Evolutionary conservation across 2,329 filamentous ascomycete species (phyloP), one percentile per base, ranked within the genome.

Genomic region (Beauveria sp.): DNA sequence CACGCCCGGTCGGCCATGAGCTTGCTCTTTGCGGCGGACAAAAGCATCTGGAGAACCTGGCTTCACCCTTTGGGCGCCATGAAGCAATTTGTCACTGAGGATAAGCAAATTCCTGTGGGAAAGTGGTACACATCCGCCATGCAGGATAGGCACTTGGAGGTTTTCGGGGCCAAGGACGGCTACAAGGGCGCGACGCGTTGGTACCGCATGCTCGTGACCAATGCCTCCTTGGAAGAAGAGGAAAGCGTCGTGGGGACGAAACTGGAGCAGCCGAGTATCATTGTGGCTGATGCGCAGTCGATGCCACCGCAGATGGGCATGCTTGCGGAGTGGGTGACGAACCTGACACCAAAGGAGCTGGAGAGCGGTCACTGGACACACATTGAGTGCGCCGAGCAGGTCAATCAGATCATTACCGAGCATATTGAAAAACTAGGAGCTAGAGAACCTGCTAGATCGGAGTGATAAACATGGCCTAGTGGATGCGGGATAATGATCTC

Each of bases 271-370:
- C 64, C 70, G 3, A 59, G 62, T 2, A 61, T 72, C 3, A 66
- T 72, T 41, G 55, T 73, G 5, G 66, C 63, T 0, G 65, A 67
- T 4, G 55, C 51, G 7, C 63, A 66, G 5, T 65, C 67, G 0
- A 61, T 63, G 7, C 16, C 56, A 0, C 68, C 71, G 48, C 70
- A 70, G 50, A 37, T 60, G 9, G 62, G 68, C n/a, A 69, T 71
- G 66, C 28, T 71, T 1, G 60, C 63, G 10, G 59, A 64, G 6
- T 72, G 71, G 70, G 28, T 66, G 1, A 55, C 63, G 0, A 57
- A 77, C 8, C 64, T 81, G 48, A 76, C 74, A 1, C 73, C 76
- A 20, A 70, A 68, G 9, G 67, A 59, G 26, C 30, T 76, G 1
- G 66, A 72, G 5, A 66, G 69, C 0, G 70, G 72, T 0, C 75